Base-by-base conservation (phyloP, 257 asterid species). In the Solanum phureja region DNA sequence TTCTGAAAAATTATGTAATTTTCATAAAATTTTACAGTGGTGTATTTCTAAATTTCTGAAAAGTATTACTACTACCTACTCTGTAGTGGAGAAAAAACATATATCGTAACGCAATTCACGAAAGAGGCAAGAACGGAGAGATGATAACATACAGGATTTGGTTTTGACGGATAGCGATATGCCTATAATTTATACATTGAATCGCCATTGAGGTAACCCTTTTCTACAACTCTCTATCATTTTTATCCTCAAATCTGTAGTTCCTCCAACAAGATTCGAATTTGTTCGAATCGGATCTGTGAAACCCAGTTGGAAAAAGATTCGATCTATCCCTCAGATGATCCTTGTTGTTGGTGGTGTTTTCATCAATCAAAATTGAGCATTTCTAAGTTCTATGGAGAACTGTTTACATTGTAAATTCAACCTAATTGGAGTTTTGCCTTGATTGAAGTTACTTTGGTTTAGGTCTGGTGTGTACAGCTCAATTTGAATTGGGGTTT, bases 151-250 rank as follows among this genome's bases (percentile, higher is more conserved):
- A 23, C 60, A 40, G 34, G 12, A 29, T n/a, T 76, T 76, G 6
- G 23, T 38, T 23, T 76, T 37, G 10, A 5, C 34, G 21, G 74
- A 68, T 27, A 13, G 75, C 11, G 75, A 69, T 69, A 13, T 69
- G 38, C 11, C 37, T 18, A 34, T 33, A 35, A 74, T 74, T 21
- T 35, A 35, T 10, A 21, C 19, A 73, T 16, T 40, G 62, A 76
- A 76, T 76, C 34, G 83, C 31, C 83, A 76, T n/a, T 9, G 31
- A 90, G 91, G 95, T 90, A 91, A 86, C 87, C 89, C 89, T 60
- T 86, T 88, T 91, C 12, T 21, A 4, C 66, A 44, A 8, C 5
- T 46, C 14, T 11, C 3, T 27, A 42, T 79, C 16, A 68, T 69
- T 58, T 58, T 76, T 83, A 87, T 38, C 44, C 71, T 35, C 29